Evolutionary conservation across 2,329 filamentous ascomycete genomes (phyloP).

Genomic region (Colletotrichum paranaense): DNA sequence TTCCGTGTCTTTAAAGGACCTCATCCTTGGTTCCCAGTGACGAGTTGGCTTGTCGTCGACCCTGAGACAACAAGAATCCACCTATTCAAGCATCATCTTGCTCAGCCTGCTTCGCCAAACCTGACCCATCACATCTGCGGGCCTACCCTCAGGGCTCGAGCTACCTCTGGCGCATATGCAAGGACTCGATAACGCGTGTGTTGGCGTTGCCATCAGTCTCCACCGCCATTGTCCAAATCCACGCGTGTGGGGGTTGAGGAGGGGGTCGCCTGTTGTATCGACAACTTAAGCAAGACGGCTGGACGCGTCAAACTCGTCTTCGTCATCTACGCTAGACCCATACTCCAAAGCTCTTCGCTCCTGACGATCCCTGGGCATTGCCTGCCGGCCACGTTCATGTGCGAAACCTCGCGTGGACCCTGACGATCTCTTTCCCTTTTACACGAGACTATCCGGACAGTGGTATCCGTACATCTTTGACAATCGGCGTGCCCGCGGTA

Average conservation of each 20-base stretch:
- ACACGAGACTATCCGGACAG: not conserved
- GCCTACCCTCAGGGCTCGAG: not conserved
- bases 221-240: not conserved
- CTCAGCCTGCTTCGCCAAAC: not conserved
- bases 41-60: not conserved
- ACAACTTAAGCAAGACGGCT: not conserved
- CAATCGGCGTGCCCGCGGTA: not conserved
- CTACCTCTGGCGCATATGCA: conserved; percentile 7
- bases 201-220: not conserved
- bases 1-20: too few relatives aligned
- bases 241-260: not conserved
- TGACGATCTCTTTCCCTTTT: conserved; percentile 11
- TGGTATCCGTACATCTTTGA: not conserved
- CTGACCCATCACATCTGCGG: not conserved
- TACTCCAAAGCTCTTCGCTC: not conserved
- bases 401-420: not conserved
- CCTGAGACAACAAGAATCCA: not conserved
- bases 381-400: not conserved
- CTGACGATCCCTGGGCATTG: conserved; percentile 2
- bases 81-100: too few relatives aligned
- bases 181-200: conserved; percentile 7
- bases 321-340: not conserved
- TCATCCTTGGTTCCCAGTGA: not conserved
- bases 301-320: not conserved
- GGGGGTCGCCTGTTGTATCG: not conserved